Evolutionary conservation across 2,329 filamentous ascomycete species (phyloP).

Genomic region (Fusarium floridanum): DNA sequence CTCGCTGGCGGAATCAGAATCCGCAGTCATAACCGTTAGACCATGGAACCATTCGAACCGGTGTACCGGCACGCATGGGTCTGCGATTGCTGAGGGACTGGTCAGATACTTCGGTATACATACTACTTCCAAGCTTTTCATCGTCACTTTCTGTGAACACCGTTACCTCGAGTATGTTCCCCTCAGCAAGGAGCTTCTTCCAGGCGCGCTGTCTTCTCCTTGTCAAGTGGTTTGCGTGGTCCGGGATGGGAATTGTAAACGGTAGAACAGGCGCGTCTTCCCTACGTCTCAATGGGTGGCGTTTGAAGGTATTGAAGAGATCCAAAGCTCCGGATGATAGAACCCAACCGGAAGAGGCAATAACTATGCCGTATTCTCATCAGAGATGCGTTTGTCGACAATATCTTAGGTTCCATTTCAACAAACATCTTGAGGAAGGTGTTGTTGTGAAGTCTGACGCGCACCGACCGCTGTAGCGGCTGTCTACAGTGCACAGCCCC

Average conservation of each 20-base stretch:
- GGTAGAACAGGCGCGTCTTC: too few relatives aligned
- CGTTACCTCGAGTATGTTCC: not conserved
- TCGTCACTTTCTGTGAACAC: too few relatives aligned
- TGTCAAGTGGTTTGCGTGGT: not conserved
- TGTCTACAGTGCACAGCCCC: conserved; percentile 36
- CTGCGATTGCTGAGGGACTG: not conserved
- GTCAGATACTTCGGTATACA: not conserved
- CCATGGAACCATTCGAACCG: conserved; percentile 26
- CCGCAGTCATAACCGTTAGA: conserved; percentile 46
- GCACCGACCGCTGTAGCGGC: conserved; percentile 9
- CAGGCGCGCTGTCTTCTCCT: not conserved
- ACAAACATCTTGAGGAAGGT: not conserved
- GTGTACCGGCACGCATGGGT: not conserved
- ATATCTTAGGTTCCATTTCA: not conserved
- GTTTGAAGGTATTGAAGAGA: not conserved
- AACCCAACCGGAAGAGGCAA: not conserved
- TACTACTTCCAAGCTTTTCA: fast-evolving
- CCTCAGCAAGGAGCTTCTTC: not conserved
- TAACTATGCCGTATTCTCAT: not conserved
- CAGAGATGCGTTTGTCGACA: not conserved
- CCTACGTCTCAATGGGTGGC: not conserved
- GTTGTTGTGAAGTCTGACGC: not conserved
- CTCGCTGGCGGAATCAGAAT: conserved; percentile 48
- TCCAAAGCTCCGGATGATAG: not conserved
- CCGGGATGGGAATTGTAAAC: not conserved